Base-by-base conservation (phyloP, 192 early-diverging fungal species). In the Coemansia sp. region DNA sequence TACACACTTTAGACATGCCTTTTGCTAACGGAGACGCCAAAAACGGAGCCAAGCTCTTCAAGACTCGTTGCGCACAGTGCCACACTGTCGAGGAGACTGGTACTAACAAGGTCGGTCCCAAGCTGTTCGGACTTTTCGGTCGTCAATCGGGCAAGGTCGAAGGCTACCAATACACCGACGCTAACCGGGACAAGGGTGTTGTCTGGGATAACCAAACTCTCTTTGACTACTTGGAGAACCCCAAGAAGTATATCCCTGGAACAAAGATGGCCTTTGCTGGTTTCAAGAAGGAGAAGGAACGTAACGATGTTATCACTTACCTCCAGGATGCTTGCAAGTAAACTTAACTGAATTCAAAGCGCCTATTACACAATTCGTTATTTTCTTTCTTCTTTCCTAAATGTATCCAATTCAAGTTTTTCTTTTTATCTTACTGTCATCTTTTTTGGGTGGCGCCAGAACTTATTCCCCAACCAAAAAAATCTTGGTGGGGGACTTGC, bases 41-140 rank as follows among this genome's bases (percentile, higher is more conserved):
- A 72, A 72, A 68, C 69, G 85, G 85, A 59, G 85, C 85, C 75
- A 86, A 86, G 79, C 77, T 86, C 77, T 98, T 98, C 92, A 98
- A 98, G 90, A 98, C 97, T 75, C 94, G 97, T 70, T 98, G 97
- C 73, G 96, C 97, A 66, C 95, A 96, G 82, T 98, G 97, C 89
- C 96, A 98, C 90, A 95, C 95, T 72, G 90, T 96, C 34, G 96
- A 98, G 70, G 83, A 57, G 16, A 78, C 60, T 47, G 84, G 77
- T 61, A 75, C 93, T 67, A 91, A 97, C 91, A 97, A 99, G 91
- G 91, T 94, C 70, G 97, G 97, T 22, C 97, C 97, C 75, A 97
- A 97, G 87, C 88, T 99, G 52, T 87, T 95, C 88, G 96, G 96
- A 65, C 77, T 99, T 61, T 93, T 97, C 68, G 94, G 94, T 44